These are phyloP conservation scores for Phytophthora macrochlamydospora DNA, from an alignment of 352 stramenopile genomes.

Conservation along the genomic window DNA sequence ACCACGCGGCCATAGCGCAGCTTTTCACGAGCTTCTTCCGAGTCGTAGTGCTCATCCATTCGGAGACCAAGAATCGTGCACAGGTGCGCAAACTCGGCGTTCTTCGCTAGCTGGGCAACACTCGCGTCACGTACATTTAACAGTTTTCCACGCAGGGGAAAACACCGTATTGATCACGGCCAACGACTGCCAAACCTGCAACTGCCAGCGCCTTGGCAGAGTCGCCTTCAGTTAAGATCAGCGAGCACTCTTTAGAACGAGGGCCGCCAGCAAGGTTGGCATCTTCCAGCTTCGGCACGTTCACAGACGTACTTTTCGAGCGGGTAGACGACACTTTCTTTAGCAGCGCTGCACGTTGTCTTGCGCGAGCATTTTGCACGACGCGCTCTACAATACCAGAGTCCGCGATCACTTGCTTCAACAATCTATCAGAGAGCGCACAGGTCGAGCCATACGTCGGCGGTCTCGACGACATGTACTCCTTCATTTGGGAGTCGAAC, in stretches of 20 bases:
- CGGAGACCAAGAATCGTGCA: constrained; percentile 98
- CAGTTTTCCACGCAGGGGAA: constrained; percentile 98
- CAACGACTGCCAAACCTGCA: constrained; percentile 97
- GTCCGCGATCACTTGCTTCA: constrained; percentile 96
- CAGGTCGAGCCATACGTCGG: constrained; percentile 90
- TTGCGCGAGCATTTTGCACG: constrained; percentile 92
- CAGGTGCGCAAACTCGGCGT: constrained; percentile 95
- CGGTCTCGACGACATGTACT: constrained; percentile 95
- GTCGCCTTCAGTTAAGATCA: constrained; percentile 99
- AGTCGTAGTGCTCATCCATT: constrained; percentile 95
- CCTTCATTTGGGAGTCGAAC: constrained; percentile 99
- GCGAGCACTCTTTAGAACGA: constrained; percentile 91
- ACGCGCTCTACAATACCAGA: constrained; percentile 96
- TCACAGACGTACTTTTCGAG: constrained; percentile 72
- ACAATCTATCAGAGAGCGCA: constrained; percentile 93
- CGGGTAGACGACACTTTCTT: constrained; percentile 85
- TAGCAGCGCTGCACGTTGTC: constrained; percentile 93
- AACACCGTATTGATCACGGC: constrained; percentile 98
- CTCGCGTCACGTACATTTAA: constrained; percentile 91
- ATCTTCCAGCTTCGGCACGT: constrained; percentile 99
- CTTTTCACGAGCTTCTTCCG: constrained; percentile 85
- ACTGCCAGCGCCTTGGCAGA: constrained; percentile 99
- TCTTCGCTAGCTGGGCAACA: constrained; percentile 89
- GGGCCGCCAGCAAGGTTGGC: constrained; percentile 96
- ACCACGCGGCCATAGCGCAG: constrained; percentile 99